Evolutionary conservation across 192 early-diverging fungal genomes (phyloP), one percentile per base, ranked within the genome.

Genomic region (Cladochytrium replicatum): DNA sequence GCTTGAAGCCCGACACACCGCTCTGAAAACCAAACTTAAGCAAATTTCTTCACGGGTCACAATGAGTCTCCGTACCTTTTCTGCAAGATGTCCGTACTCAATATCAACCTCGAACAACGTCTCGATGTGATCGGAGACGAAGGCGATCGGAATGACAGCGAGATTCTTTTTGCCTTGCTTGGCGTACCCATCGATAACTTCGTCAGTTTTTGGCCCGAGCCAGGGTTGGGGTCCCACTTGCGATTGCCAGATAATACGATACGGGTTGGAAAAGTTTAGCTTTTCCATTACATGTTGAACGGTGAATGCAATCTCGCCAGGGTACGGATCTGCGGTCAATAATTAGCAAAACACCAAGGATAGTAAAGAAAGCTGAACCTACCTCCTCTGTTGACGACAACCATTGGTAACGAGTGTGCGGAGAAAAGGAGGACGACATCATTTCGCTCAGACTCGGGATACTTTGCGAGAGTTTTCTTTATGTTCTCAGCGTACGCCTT

Each of bases 101-200:
- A 89, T 54, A 66, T 98, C 94, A 41, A 98, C 70, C 75, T 98
- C 94, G 76, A 80, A 98, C 46, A 98, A 61, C 2, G 94, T 98
- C 60, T 98, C 94, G 38, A 98, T 86, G 58, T 98, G 94, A 57
- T 98, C 94, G 23, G 84, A 87, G 1, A 91, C 92, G 43, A 98
- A 98, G 1, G 94, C 91, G 58, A 98, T 84, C 1, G 94, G 94
- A 2, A 98, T 83, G 27, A 93, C 58, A 13, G 95, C 66, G 22
- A 93, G 52, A 57, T 93, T 81, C 34, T 82, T 88, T 52, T 84
- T 64, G 0, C 91, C 89, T 24, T 69, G 64, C 41, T 81, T 72
- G 13, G 76, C 91, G 57, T 86, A 78, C 7, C 81, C 82, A 42
- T 82, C 64, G 50, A 98, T 78, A 0, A 82, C 89, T 6, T 71